phyloP scores from a whole-genome alignment of 208 protist genomes.

The Naegleria gruberi region DNA sequence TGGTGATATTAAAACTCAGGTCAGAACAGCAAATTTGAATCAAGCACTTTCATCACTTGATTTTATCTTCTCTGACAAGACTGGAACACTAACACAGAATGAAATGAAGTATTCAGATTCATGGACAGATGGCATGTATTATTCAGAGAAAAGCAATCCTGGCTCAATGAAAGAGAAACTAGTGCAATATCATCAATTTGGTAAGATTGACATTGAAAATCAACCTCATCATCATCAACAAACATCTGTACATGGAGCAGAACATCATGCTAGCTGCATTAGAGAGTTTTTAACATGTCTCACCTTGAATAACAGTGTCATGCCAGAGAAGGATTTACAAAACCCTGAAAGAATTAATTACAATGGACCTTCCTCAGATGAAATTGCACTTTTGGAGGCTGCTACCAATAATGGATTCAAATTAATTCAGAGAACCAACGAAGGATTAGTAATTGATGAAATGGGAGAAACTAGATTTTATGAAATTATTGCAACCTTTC shows the following conservation, averaged over 20 bases:
- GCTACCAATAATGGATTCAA: conserved; percentile 65
- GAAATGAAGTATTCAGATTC: conserved; percentile 48
- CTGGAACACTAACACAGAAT: conserved; percentile 78
- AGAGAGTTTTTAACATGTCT: conserved; percentile 59
- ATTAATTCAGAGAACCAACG: conserved; percentile 48
- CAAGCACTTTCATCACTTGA: conserved; percentile 47
- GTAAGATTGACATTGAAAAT: no score
- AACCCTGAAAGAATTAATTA: background rate
- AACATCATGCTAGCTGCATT: background rate
- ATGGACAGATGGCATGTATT: background rate
- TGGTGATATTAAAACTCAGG: background rate
- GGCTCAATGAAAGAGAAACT: background rate
- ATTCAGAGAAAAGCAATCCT: background rate
- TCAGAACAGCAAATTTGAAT: conserved; percentile 29
- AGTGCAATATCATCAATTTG: background rate
- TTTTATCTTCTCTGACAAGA: conserved; percentile 82
- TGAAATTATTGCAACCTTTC: conserved; percentile 64
- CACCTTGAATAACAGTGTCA: conserved; percentile 60
- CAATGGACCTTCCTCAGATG: conserved; percentile 7
- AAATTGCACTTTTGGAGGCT: conserved; percentile 46
- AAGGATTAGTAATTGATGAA: background rate
- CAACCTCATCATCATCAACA: background rate
- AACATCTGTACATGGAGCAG: no score
- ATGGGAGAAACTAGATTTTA: conserved; percentile 49
- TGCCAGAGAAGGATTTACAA: conserved; percentile 35